Evolutionary conservation across 495 filamentous ascomycete species (phyloP).

Genomic region (Hypoxylon perforatum): DNA sequence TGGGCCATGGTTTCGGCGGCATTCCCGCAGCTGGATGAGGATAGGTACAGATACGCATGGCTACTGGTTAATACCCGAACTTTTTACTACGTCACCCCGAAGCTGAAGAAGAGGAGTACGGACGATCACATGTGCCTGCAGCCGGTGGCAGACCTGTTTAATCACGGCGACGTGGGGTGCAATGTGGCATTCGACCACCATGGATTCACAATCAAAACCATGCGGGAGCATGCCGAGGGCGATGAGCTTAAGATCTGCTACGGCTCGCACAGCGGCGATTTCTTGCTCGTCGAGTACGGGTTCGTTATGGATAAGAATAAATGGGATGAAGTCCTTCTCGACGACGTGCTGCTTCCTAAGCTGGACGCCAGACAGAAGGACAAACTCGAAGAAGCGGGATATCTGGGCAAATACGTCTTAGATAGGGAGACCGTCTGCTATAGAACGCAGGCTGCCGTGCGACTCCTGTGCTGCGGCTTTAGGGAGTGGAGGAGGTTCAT

Average conservation of each 20-base stretch:
- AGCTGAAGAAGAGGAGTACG: conserved; percentile 60
- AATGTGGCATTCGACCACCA: conserved; percentile 67
- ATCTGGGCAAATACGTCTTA: conserved; percentile 75
- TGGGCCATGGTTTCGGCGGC: conserved; percentile 64
- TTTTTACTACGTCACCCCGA: conserved; percentile 75
- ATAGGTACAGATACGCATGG: conserved; percentile 77
- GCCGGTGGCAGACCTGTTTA: conserved; percentile 90
- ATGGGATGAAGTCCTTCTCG: conserved; percentile 75
- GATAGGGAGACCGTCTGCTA: conserved; percentile 72
- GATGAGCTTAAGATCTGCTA: conserved; percentile 87
- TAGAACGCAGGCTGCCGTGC: conserved; percentile 76
- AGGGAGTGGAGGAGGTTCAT: conserved; percentile 53
- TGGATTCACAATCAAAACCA: conserved; percentile 70
- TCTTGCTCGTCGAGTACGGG: conserved; percentile 85
- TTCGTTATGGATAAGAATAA: conserved; percentile 76
- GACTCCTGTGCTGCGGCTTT: conserved; percentile 52
- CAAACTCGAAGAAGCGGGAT: conserved; percentile 66
- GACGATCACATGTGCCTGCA: conserved; percentile 84
- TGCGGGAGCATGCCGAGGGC: conserved; percentile 66
- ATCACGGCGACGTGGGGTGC: conserved; percentile 76
- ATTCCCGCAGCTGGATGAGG: conserved; percentile 64
- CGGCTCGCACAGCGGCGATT: conserved; percentile 82
- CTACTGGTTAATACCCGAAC: conserved; percentile 84
- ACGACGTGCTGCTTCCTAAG: conserved; percentile 70
- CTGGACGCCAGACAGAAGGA: conserved; percentile 59